These are phyloP conservation scores for Daldinia sp. DNA, from an alignment of 2,329 filamentous ascomycete species.

Conservation along the genomic window DNA sequence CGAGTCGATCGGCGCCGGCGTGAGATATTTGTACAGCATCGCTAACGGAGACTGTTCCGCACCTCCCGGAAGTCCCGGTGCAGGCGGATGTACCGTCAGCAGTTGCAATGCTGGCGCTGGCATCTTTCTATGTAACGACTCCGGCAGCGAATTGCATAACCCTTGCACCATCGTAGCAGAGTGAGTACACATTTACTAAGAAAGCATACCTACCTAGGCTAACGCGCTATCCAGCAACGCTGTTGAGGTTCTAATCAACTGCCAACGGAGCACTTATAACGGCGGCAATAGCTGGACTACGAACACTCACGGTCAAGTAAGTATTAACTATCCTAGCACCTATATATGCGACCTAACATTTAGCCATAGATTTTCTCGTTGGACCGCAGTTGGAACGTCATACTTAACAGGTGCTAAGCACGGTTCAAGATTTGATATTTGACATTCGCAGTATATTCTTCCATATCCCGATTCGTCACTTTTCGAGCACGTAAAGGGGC, in stretches of 20 bases:
- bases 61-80: slow-evolving; percentile 19
- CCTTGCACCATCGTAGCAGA: slow-evolving; percentile 21
- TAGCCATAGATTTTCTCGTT: slow-evolving; percentile 21
- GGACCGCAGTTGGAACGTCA: slow-evolving; percentile 27
- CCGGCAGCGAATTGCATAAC: slow-evolving; percentile 4
- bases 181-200: neutral
- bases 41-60: slow-evolving; percentile 27
- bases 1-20: slow-evolving; percentile 18
- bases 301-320: slow-evolving; percentile 31
- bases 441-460: neutral
- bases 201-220: neutral
- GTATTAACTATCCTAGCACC: neutral
- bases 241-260: slow-evolving; percentile 32
- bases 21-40: slow-evolving; percentile 31
- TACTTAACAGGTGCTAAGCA: slow-evolving; percentile 23
- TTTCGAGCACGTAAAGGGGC: neutral
- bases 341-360: slow-evolving; percentile 4
- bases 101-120: slow-evolving; percentile 24
- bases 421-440: neutral
- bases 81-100: slow-evolving; percentile 18
- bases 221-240: slow-evolving; percentile 16
- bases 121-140: slow-evolving; percentile 28
- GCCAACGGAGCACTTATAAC: slow-evolving; percentile 24
- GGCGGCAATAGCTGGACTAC: slow-evolving; percentile 21
- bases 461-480: neutral